phyloP scores from a whole-genome alignment of 2,329 filamentous ascomycete species.

The Phyllosticta paracitricarpa region DNA sequence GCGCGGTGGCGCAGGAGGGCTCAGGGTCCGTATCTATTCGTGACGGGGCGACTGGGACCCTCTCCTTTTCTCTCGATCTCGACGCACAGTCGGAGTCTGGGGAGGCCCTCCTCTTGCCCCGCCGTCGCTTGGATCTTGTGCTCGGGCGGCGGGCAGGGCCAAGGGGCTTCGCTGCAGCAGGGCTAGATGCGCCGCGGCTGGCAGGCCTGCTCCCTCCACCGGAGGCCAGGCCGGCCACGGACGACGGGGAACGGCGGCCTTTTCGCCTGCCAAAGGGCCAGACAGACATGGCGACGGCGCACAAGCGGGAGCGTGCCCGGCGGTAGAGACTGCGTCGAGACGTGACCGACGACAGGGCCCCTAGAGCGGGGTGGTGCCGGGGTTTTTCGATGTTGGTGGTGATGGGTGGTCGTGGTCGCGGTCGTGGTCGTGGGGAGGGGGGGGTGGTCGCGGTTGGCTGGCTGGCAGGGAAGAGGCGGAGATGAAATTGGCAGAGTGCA shows the following conservation, averaged over 20 bases:
- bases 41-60: conserved; percentile 1
- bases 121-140: conserved; percentile 13
- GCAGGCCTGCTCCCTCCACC: conserved; percentile 37
- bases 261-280: conserved; percentile 60
- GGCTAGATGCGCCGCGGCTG: conserved; percentile 13
- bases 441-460: background rate
- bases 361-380: background rate
- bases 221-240: conserved; percentile 29
- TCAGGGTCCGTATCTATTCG: conserved; percentile 4
- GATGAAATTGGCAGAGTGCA: background rate
- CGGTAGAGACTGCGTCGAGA: background rate
- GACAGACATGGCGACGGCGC: conserved; percentile 52
- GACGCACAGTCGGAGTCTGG: conserved; percentile 7
- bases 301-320: conserved; percentile 1
- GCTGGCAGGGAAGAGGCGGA: background rate
- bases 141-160: conserved; percentile 8
- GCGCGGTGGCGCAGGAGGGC: conserved; percentile 18
- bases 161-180: conserved; percentile 11
- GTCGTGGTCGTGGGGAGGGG: background rate
- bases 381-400: background rate
- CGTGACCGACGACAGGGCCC: background rate
- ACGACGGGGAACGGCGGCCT: conserved; percentile 4
- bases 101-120: conserved; percentile 18
- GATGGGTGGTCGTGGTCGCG: background rate
- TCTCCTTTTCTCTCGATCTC: conserved; percentile 5